Base-by-base conservation (phyloP, 257 asterid species). In the Sherardia arvensis region DNA sequence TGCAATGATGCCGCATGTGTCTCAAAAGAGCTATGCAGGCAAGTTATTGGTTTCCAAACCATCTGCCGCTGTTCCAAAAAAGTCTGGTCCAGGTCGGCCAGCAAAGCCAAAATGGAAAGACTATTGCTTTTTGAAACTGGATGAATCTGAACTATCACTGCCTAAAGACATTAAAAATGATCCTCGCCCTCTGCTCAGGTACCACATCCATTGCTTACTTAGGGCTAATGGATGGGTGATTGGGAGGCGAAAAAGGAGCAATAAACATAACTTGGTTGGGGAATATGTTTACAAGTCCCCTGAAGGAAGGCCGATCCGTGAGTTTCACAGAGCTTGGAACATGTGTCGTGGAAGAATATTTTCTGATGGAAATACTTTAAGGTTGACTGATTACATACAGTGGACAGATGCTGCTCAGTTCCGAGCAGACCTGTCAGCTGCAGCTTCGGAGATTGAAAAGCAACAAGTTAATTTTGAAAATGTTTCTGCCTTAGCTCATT, bases 141-240 rank as follows among this genome's bases (percentile, higher is more conserved):
- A 81, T 60, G 91, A 87, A 59, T 81, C 77, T 60, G 95, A 93
- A 69, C 71, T 89, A 11, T 80, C 84, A 27, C 73, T 77, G 87
- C 84, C 94, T 69, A 84, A 66, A 76, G 87, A 79, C 62, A 66
- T 82, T 25, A 86, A 85, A 80, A 93, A 87, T 63, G 96, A 87
- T 72, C 97, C 96, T 34, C 99, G 99, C 22, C 94, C 99, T 71
- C 85, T 90, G 76, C 94, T 93, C 45, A 90, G 99, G 64, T 87
- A 93, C 84, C 94, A 93, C 76, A 75, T 86, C 83, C 74, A 84
- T 76, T 95, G 85, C 61, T 84, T 93, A 71, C 88, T 90, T 69
- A 77, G 83, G 78, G 88, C 94, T 61, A 85, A 90, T 20, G 95
- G 96, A 51, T 93, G 99, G 99, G 84, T 82, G 74, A 74, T 93